Evolutionary conservation across 306 rosid species (phyloP).

Genomic region (Lathyrus tuberosus): DNA sequence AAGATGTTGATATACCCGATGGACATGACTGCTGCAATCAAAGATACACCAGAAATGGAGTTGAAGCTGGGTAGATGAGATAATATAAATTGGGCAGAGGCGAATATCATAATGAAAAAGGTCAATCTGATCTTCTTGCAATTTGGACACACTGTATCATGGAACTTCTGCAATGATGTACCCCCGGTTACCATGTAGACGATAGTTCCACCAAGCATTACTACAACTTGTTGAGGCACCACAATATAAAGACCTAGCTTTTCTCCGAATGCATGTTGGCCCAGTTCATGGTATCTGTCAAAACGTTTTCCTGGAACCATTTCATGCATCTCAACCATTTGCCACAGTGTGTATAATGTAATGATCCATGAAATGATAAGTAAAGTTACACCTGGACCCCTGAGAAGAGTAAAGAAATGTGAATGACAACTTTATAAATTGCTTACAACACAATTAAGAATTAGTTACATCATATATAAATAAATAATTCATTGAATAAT

Average conservation of each 20-base stretch:
- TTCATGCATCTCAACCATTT: slow-evolving; percentile 93
- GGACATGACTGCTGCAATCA: slow-evolving; percentile 83
- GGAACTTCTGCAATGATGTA: slow-evolving; percentile 62
- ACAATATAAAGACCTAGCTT: slow-evolving; percentile 81
- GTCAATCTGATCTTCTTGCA: slow-evolving; percentile 52
- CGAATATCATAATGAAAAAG: slow-evolving; percentile 76
- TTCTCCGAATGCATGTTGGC: slow-evolving; percentile 81
- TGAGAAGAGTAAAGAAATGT: slow-evolving; percentile 1
- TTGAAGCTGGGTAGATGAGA: slow-evolving; percentile 86
- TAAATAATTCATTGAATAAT: too few species aligned
- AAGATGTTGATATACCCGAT: slow-evolving; percentile 50
- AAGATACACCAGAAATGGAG: slow-evolving; percentile 66
- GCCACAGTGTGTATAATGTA: slow-evolving; percentile 73
- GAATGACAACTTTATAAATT: background rate
- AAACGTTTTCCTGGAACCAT: slow-evolving; percentile 80
- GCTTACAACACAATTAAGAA: too few species aligned
- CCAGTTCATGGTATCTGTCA: slow-evolving; percentile 79
- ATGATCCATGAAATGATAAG: slow-evolving; percentile 70
- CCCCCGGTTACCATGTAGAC: slow-evolving; percentile 86
- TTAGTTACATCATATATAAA: too few species aligned
- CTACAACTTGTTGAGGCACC: slow-evolving; percentile 79
- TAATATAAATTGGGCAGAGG: slow-evolving; percentile 70
- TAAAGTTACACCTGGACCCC: slow-evolving; percentile 75
- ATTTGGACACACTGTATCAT: slow-evolving; percentile 47
- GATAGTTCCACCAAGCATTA: slow-evolving; percentile 57